Evolutionary conservation across 2,329 filamentous ascomycete species (phyloP), one percentile per base, ranked within the genome.

Genomic region (Trichophyton benhamiae): DNA sequence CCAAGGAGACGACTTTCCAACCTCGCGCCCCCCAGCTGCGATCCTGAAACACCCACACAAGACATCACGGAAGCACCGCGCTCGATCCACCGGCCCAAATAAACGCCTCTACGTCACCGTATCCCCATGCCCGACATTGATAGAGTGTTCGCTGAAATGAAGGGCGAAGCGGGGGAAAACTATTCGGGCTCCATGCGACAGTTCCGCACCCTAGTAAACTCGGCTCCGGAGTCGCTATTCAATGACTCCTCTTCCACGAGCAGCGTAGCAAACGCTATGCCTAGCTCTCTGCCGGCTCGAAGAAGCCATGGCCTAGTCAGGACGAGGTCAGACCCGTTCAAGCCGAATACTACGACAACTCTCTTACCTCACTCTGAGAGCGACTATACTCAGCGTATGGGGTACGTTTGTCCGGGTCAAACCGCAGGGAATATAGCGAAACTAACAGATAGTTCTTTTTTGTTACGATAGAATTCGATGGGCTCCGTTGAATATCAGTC

Each of bases 401-500:
- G 55, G 55, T 58, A 58, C 13, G 33, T 58, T 42, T 9, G 11
- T 15, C n/a, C 52, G 4, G 27, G 11, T 13, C 5, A 17, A 55
- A 36, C 13, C n/a, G 22, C 13, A 52, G 6, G 22, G 20, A 9
- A 22, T 17, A 20, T 22, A 20, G 9, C 46, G 11, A 52, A 15
- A 13, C 52, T 55, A 36, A 33, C 52, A 17, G 27, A 25, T 27
- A 9, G n/a, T 11, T 13, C 30, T 5, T 20, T 55, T 27, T n/a
- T 3, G n/a, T 36, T n/a, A 53, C 9, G 33, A 13, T 36, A 59
- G 46, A 65, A 83, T 96, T 68, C 85, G 88, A 65, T 96, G 90
- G 80, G 94, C 91, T 5, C 92, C 92, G 15, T 77, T 89, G 65
- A 85, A 85, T 62, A 81, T 91, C 22, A 87, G 88, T 1, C 77